Base-by-base conservation (phyloP, 805 yeast species). In the Metschnikowia santaceciliae region DNA sequence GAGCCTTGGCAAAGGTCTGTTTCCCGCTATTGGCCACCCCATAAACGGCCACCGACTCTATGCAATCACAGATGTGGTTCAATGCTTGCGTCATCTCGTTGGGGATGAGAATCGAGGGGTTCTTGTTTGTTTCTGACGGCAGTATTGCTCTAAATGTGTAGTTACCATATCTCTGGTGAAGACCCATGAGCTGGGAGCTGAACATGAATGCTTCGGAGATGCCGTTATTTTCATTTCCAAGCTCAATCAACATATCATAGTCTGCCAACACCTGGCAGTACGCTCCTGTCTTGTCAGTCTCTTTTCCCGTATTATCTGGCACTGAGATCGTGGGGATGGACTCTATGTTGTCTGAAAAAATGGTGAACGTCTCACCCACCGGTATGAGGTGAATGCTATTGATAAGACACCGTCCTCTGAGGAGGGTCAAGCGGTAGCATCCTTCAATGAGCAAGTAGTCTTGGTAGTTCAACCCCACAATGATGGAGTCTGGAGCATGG, bases 1-100 rank as follows among this genome's bases (percentile, higher is more conserved):
- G 62, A 2, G 80, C 54, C 54, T 81, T 78, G 11, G 82, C 65
- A 42, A 87, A 74, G 0, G 95, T 85, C 1, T 96, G 86, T 61
- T 90, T 90, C 1, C 97, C 97, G 1, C 89, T 77, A 54, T 86
- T 86, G 61, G 88, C 90, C 39, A 83, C 76, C 0, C 91, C 91
- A 20, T 81, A 70, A 0, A 83, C 66, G 48, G 82, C 65, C 1
- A 77, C 63, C 1, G 59, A 55, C 8, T 59, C 59, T 3, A 66
- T 61, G 2, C 55, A 53, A 6, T 48, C 47, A 22, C 56, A 45
- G 1, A 39, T 33, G n/a, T 36, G 40, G 23, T 48, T 37, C 36
- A 54, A 34, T 0, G 42, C 40, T 14, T 48, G 36, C 3, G 50
- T 44, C 15, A 55, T 45, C 17, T 42, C 32, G 34, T 13, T 17